These are phyloP conservation scores for Lepiota subincarnata DNA, from an alignment of 768 basidiomycete species.

Conservation along the genomic window DNA sequence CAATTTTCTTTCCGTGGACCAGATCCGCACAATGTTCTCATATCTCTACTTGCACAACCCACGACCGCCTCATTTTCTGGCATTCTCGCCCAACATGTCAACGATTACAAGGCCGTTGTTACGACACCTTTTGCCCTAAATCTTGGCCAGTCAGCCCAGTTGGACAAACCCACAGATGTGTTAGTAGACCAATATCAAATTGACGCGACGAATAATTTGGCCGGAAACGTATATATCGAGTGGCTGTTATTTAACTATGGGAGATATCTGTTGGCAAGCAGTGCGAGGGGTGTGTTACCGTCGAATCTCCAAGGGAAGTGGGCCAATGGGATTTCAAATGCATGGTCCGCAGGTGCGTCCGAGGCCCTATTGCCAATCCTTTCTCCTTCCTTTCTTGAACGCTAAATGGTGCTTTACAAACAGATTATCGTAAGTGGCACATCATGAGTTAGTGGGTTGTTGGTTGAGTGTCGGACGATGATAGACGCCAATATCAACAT, in stretches of 20 bases:
- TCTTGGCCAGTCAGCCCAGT: slow-evolving; percentile 54
- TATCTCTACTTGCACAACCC: background rate
- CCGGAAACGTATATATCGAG: slow-evolving; percentile 64
- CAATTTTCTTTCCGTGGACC: slow-evolving; percentile 60
- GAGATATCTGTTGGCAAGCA: slow-evolving; percentile 59
- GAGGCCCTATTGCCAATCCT: background rate
- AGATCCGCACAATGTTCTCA: slow-evolving; percentile 44
- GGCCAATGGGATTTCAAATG: slow-evolving; percentile 48
- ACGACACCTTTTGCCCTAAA: slow-evolving; percentile 49
- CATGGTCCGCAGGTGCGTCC: slow-evolving; percentile 60
- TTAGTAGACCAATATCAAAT: slow-evolving; percentile 49
- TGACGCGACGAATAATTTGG: slow-evolving; percentile 23
- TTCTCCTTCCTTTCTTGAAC: no score
- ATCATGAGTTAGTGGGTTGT: background rate
- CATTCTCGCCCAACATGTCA: slow-evolving; percentile 44
- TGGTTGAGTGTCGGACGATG: background rate
- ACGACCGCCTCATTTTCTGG: background rate
- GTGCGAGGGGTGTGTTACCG: slow-evolving; percentile 59
- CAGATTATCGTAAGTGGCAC: slow-evolving; percentile 42
- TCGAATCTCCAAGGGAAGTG: slow-evolving; percentile 76
- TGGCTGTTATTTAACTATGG: slow-evolving; percentile 75
- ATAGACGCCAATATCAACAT: slow-evolving; percentile 75
- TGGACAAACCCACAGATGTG: slow-evolving; percentile 53
- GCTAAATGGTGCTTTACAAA: background rate
- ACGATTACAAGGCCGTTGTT: slow-evolving; percentile 43